phyloP scores from a whole-genome alignment of 2,329 filamentous ascomycete genomes.

The Coniochaeta sp. region DNA sequence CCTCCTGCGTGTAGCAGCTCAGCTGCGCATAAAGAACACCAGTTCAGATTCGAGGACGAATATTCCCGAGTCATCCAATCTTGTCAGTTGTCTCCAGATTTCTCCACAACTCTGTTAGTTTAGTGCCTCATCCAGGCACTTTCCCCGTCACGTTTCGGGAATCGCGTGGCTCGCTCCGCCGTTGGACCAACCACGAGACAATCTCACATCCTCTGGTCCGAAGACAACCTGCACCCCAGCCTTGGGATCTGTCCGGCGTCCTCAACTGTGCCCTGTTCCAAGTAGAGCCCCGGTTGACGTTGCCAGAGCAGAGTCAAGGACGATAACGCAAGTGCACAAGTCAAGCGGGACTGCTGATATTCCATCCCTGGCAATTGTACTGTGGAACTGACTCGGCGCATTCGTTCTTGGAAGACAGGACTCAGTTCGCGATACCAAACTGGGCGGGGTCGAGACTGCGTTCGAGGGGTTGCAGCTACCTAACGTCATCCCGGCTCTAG shows the following conservation, averaged over 20 bases:
- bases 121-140: neutral
- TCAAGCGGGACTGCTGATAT: neutral
- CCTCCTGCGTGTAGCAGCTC: neutral
- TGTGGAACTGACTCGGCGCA: neutral
- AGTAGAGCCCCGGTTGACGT: neutral
- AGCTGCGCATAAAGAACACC: neutral
- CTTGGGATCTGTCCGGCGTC: neutral
- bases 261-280: neutral
- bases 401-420: neutral
- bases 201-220: constrained; percentile 21
- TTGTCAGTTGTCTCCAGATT: neutral
- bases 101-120: neutral
- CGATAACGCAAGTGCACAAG: neutral
- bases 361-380: no score
- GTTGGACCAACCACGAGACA: constrained; percentile 12
- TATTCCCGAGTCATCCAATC: neutral
- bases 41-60: neutral
- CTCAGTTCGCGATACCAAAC: neutral
- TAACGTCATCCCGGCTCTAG: neutral
- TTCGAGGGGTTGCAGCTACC: neutral
- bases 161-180: constrained; percentile 3
- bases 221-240: constrained; percentile 6
- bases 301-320: neutral
- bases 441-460: neutral
- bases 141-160: constrained; percentile 2